A percentile compares a stretch with the other conserved stretches of the same genome.
These are phyloP conservation scores for Candida sonorensis DNA, from an alignment of 805 yeast genomes.

Conservation along the genomic window DNA sequence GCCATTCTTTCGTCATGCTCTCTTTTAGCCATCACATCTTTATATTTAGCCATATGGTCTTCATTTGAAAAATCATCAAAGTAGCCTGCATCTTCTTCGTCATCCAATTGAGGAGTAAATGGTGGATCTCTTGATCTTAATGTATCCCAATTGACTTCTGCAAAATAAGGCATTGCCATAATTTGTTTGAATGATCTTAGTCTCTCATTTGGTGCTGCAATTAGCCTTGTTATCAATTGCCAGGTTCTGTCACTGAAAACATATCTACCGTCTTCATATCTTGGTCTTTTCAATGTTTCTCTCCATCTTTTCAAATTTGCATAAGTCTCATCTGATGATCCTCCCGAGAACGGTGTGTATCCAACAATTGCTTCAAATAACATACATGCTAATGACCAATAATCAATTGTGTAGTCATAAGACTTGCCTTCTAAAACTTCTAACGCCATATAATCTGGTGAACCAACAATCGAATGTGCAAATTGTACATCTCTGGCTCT, in stretches of 20 bases:
- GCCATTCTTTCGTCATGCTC: conserved; percentile 77
- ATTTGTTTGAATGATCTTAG: conserved; percentile 76
- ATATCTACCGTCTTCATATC: conserved; percentile 81
- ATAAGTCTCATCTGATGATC: conserved; percentile 90
- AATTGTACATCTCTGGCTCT: conserved; percentile 75
- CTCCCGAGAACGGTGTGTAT: conserved; percentile 95
- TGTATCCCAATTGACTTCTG: conserved; percentile 72
- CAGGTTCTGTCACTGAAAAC: conserved; percentile 96
- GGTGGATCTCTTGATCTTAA: conserved; percentile 79
- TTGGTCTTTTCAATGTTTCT: conserved; percentile 81
- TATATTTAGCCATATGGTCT: conserved; percentile 94
- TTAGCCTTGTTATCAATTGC: conserved; percentile 73
- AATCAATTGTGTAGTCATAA: conserved; percentile 94
- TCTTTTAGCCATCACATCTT: conserved; percentile 92
- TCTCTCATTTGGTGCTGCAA: conserved; percentile 73
- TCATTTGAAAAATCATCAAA: conserved; percentile 97
- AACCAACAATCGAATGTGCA: conserved; percentile 95
- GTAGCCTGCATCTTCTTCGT: conserved; percentile 97
- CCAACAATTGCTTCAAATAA: conserved; percentile 94
- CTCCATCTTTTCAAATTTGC: conserved; percentile 91
- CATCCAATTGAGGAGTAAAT: conserved; percentile 92
- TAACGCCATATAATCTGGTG: conserved; percentile 98
- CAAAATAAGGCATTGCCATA: conserved; percentile 70
- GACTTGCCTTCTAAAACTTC: conserved; percentile 92
- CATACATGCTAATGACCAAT: conserved; percentile 98